Base-by-base conservation (phyloP, 345 rosid species). In the Populus euphratica region DNA sequence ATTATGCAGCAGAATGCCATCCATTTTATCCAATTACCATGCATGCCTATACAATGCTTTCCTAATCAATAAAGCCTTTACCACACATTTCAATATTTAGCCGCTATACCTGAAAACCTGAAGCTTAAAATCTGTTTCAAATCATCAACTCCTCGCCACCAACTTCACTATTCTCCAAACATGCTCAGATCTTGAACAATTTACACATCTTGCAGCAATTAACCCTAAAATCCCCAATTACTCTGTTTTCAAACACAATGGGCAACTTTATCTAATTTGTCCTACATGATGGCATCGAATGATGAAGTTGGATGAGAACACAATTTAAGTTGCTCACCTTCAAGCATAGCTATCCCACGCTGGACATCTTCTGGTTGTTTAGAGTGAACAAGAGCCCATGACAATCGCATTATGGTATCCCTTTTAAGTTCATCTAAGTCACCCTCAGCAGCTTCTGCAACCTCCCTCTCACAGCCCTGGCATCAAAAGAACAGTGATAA, bases 371-470 rank as follows among this genome's bases (percentile, higher is more conserved):
- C 91, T 1, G 86, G 72, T 29, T 72, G 81, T 75, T 88, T 87
- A 5, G 96, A 91, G 81, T 93, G 97, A 84, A 91, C 92, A 74
- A 93, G 94, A 83, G 97, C 88, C 97, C 97, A 93, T 7, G 96
- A 93, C 39, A 93, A 80, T 33, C 93, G 86, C 90, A 90, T 90
- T 31, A 91, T 77, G 81, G 91, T 86, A 73, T 90, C 91, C 54
- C 77, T 87, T 80, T 81, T 78, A 71, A 83, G 75, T 79, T 87
- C 90, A 71, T 80, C 90, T 56, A 88, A 84, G 61, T 73, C 86
- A 20, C 83, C 86, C 74, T 88, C 86, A 21, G 75, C 86, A 56
- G 91, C 90, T 86, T 91, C 93, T 23, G 87, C 88, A 67, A 80
- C 86, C 81, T 91, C 96, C 79, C 84, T 85, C 79, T 93, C 94